Evolutionary conservation across 2,329 filamentous ascomycete genomes (phyloP), one percentile per base, ranked within the genome.

Genomic region (Scolecobasidium constrictum): DNA sequence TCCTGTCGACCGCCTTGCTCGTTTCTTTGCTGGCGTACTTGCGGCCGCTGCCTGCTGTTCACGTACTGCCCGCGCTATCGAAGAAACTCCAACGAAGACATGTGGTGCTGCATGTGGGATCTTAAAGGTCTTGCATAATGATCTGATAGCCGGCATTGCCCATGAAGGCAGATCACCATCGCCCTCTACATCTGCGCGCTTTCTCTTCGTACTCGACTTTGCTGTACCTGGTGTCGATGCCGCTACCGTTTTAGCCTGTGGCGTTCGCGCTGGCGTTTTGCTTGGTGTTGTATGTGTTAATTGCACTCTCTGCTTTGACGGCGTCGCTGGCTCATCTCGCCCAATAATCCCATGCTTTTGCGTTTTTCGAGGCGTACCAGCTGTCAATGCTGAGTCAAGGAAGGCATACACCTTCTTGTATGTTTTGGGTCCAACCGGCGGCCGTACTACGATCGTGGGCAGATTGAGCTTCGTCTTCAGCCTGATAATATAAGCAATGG

Each of bases 331-430:
- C 5, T 53, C 55, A n/a, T 50, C 47, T 12, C 49, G 34, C 11
- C 48, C 44, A 15, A 53, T 42, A 12, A 40, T 7, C 7, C 26
- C n/a, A 31, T 31, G 9, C 26, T 31, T 31, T 5, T 55, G 55
- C 19, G 45, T 43, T 17, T 38, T 18, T 21, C 33, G 61, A 17
- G 52, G 59, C 38, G 18, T 44, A 19, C 42, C 13, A 49, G 47
- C 5, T 47, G 43, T 35, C 47, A 60, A 56, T 4, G 59, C 49
- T 13, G 66, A 12, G 73, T 90, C 81, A 46, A 96, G 76, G 57
- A 90, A 87, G 22, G 68, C 68, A 59, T 88, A 92, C 28, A 96
- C 70, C 46, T 86, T 85, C 54, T 83, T 84, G 67, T 96, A 96
- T 41, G 86, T 73, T 43, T 78, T 75, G 1, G 86, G 86, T 37